Base-by-base conservation (phyloP, 2,329 filamentous ascomycete species). In the Penicillium sp. region DNA sequence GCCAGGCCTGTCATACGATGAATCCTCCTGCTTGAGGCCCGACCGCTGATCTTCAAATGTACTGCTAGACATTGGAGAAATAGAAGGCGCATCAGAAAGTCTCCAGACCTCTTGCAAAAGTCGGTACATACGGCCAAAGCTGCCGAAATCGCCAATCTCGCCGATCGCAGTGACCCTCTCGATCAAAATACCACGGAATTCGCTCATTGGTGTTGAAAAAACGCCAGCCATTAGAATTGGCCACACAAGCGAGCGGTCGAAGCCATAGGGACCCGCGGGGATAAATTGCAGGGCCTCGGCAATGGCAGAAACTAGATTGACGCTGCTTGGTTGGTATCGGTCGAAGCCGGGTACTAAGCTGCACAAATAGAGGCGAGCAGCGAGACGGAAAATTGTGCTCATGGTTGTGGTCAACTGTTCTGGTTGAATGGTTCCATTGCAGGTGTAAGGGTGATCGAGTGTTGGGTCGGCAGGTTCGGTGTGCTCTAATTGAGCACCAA, bases 301-400 rank as follows among this genome's bases (percentile, higher is more conserved):
- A 55, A 97, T 84, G 65, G 90, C 89, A 54, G 88, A 83, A 34
- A 97, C 84, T 20, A 97, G 81, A 59, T 86, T 86, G 64, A 88
- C 79, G 66, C 87, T 92, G 69, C 87, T 90, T 7, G 80, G 78
- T 64, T 94, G 87, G 51, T 80, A 81, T 41, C 89, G 88, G 63
- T 87, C 86, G 75, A 93, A 94, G 50, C 91, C 91, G 0, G 93
- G 93, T 0, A 97, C 90, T 29, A 99, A 81, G 68, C 90, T 92
- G 84, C 91, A 96, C n/a, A 97, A 86, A 75, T 97, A 97, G 75
- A 99, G 91, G 67, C 93, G 88, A 3, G 93, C 92, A 2, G 93
- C 93, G 47, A 96, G 79, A 64, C 93, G 90, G 84, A 96, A 99
- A 36, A 95, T 86, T 33, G 87, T 83, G 0, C 91, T 96, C 74